Evolutionary conservation across 768 basidiomycete species (phyloP).

Genomic region (Phlebiopsis flavidoalba): DNA sequence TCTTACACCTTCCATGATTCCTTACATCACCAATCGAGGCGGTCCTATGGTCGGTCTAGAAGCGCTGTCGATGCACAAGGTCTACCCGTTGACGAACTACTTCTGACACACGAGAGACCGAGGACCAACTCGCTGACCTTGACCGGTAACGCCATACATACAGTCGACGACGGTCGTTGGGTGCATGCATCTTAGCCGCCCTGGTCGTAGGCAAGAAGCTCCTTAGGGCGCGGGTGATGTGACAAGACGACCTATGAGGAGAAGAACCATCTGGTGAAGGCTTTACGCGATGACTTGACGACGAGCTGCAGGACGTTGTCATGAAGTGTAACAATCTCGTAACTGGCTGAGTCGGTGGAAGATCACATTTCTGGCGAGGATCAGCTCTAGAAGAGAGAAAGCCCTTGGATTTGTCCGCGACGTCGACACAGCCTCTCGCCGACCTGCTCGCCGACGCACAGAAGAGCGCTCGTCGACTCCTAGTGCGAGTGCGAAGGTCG

Average conservation of each 20-base stretch:
- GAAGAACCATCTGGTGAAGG: constrained; percentile 31
- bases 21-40: constrained; percentile 92
- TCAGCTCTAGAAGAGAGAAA: constrained; percentile 50
- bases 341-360: constrained; percentile 25
- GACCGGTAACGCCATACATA: constrained; percentile 96
- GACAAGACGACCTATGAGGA: constrained; percentile 66
- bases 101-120: constrained; percentile 92
- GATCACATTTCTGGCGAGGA: constrained; percentile 72
- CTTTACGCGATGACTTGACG: constrained; percentile 25
- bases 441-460: constrained; percentile 61
- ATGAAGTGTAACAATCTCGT: constrained; percentile 22
- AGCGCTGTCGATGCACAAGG: constrained; percentile 92
- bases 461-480: constrained; percentile 71
- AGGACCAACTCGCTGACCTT: constrained; percentile 92
- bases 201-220: constrained; percentile 63
- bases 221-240: constrained; percentile 56
- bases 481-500: constrained; percentile 92
- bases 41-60: constrained; percentile 94
- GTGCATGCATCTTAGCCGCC: constrained; percentile 81
- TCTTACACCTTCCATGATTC: constrained; percentile 94
- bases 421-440: constrained; percentile 36
- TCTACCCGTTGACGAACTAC: constrained; percentile 85
- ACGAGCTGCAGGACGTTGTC: constrained; percentile 49
- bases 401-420: constrained; percentile 68
- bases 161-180: constrained; percentile 96